phyloP scores from a whole-genome alignment of 2,329 filamentous ascomycete genomes.

The Cytospora paraplurivora region DNA sequence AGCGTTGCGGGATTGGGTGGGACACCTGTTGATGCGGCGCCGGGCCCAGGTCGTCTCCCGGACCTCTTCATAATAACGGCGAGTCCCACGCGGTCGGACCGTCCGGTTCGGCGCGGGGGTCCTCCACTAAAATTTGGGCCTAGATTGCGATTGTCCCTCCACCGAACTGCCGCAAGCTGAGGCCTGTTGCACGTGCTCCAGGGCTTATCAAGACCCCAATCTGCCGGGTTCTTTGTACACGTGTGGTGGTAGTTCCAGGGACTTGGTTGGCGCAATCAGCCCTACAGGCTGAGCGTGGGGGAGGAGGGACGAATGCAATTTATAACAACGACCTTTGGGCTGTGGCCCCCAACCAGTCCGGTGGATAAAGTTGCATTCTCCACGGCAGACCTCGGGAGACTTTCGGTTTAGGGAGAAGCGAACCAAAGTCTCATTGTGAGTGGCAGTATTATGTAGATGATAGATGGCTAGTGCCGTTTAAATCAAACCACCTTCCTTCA shows the following conservation, averaged over 20 bases:
- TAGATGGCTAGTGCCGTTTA: not conserved
- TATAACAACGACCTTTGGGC: not conserved
- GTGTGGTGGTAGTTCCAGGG: too few relatives aligned
- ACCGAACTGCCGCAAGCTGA: not conserved
- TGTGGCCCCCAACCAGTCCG: not conserved
- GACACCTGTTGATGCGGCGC: constrained; percentile 14
- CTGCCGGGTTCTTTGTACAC: too few relatives aligned
- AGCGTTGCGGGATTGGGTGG: constrained; percentile 25
- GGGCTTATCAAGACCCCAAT: not conserved
- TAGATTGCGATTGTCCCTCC: not conserved
- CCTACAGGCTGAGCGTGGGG: not conserved
- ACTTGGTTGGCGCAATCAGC: not conserved
- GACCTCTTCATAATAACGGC: constrained; percentile 12
- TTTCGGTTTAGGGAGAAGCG: not conserved
- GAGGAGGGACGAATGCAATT: not conserved
- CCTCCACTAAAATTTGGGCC: not conserved
- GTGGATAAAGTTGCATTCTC: not conserved
- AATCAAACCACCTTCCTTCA: not conserved
- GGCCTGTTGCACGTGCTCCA: not conserved
- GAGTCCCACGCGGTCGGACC: not conserved
- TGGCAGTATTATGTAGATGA: not conserved
- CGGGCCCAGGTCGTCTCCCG: constrained; percentile 13
- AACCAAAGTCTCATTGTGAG: not conserved
- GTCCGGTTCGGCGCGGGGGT: not conserved
- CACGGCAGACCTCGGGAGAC: not conserved